These are phyloP conservation scores for Pisolithus thermaeus DNA, from an alignment of 1,284 basidiomycete species.

Conservation along the genomic window DNA sequence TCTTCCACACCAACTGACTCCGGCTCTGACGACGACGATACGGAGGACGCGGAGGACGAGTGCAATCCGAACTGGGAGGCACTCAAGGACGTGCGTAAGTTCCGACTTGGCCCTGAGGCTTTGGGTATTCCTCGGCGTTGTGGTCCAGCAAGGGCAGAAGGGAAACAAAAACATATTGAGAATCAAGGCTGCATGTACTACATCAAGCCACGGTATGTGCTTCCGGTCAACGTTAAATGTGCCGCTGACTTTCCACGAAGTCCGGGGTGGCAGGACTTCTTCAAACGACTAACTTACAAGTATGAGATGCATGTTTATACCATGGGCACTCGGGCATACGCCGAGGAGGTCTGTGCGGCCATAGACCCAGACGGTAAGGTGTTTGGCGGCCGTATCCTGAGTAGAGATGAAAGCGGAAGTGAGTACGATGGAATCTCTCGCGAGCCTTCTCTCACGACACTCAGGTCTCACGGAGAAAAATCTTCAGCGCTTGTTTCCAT, in stretches of 20 bases:
- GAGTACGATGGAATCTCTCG: constrained; percentile 28
- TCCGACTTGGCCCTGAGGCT: constrained; percentile 79
- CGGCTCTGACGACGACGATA: constrained; percentile 37
- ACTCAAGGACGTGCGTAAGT: constrained; percentile 83
- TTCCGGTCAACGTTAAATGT: constrained; percentile 4
- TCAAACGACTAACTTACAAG: constrained; percentile 64
- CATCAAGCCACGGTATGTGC: constrained; percentile 84
- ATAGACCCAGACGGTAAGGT: constrained; percentile 86
- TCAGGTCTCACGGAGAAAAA: constrained; percentile 86
- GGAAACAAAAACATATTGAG: constrained; percentile 58
- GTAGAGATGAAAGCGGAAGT: constrained; percentile 95
- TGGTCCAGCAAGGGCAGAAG: constrained; percentile 32
- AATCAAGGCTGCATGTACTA: constrained; percentile 91
- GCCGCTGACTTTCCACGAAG: constrained; percentile 37
- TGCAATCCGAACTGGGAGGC: constrained; percentile 88
- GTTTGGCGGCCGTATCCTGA: constrained; percentile 86
- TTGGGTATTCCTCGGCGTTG: constrained; percentile 44
- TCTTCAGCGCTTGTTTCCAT: constrained; percentile 87
- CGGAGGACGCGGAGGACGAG: constrained; percentile 41
- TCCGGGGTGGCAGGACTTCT: constrained; percentile 81
- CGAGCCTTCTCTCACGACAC: constrained; percentile 7
- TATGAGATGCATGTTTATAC: constrained; percentile 99
- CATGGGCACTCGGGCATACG: constrained; percentile 97
- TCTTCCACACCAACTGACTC: constrained; percentile 22
- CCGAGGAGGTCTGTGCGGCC: constrained; percentile 89